Base-by-base conservation (phyloP, 768 basidiomycete species). In the Phylloporus arenicola region DNA sequence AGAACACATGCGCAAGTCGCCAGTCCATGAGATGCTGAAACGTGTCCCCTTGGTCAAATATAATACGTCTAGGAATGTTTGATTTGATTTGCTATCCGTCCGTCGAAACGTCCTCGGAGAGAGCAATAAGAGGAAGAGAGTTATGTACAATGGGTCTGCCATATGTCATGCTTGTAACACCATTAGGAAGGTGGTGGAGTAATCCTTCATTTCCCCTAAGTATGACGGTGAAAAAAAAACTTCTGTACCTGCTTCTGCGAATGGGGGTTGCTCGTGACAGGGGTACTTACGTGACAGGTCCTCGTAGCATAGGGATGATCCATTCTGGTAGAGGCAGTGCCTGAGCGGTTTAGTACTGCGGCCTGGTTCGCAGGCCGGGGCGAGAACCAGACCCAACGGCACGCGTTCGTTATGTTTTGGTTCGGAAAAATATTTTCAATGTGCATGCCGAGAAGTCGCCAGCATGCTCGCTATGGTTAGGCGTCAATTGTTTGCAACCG, bases 301-400 rank as follows among this genome's bases (percentile, higher is more conserved):
- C 14, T 38, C 53, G 60, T 54, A 49, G 38, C 27, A 29, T 56
- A 37, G 29, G 39, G 59, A 45, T 58, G 27, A 57, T 61, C 55
- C 50, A 35, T 60, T 44, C 52, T 42, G 17, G 58, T 37, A 4
- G 45, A 52, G 61, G 64, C 61, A 43, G 56, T 65, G 63, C 52
- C 30, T 39, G 22, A 16, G 31, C 19, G 24, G 38, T 37, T 31
- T 33, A 46, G 44, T 20, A 25, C n/a, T n/a, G n/a, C n/a, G n/a
- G 19, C 27, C 27, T 10, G 30, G 17, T 30, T 24, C 14, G 25
- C 47, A 50, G 42, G 16, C 31, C 39, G 44, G 20, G 34, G 14
- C 12, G 17, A 41, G 37, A 24, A 22, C 44, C n/a, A 14, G 29
- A 31, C 51, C 10, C 31, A 34, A 39, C 48, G 34, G 30, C 37